Percentiles rank a stretch among this genome's conserved stretches.
Conservation (phyloP, 108 stramenopile genomes). For the Schizochytrium sp. region DNA sequence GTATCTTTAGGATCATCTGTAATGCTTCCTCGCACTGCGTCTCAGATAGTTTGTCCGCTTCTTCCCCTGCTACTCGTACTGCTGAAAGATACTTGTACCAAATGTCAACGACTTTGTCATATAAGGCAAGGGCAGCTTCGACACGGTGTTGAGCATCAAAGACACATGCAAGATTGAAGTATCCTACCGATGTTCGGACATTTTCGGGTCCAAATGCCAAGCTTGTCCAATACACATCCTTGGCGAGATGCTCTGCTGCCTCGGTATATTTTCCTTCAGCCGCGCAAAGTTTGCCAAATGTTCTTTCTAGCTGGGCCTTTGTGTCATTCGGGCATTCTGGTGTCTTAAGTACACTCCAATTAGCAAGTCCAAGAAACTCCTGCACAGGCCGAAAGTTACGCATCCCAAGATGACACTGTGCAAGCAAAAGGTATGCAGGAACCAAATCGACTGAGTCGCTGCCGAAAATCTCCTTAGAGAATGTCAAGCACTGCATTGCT, state of each 20-base stretch:
- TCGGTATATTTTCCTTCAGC: conserved; percentile 73
- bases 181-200: conserved; percentile 73
- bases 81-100: conserved; percentile 78
- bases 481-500: conserved; percentile 73
- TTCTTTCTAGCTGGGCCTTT: conserved; percentile 74
- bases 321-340: conserved; percentile 69
- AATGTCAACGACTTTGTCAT: conserved; percentile 77
- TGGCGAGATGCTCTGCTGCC: conserved; percentile 72
- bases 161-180: conserved; percentile 74
- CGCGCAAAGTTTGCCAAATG: conserved; percentile 76
- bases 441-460: conserved; percentile 72
- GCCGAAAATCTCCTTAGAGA: conserved; percentile 72
- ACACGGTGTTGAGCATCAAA: conserved; percentile 73
- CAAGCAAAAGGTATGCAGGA: conserved; percentile 75
- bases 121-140: conserved; percentile 76
- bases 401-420: conserved; percentile 75
- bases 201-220: conserved; percentile 74
- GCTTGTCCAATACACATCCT: conserved; percentile 72
- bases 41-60: conserved; percentile 66
- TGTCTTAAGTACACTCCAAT: conserved; percentile 74
- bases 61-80: conserved; percentile 63
- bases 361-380: conserved; percentile 71
- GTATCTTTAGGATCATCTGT: conserved; percentile 72
- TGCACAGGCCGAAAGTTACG: conserved; percentile 61
- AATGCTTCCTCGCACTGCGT: conserved; percentile 68